Base-by-base conservation (phyloP, 139 green algal species). In the Chlamydomonas eustigma region DNA sequence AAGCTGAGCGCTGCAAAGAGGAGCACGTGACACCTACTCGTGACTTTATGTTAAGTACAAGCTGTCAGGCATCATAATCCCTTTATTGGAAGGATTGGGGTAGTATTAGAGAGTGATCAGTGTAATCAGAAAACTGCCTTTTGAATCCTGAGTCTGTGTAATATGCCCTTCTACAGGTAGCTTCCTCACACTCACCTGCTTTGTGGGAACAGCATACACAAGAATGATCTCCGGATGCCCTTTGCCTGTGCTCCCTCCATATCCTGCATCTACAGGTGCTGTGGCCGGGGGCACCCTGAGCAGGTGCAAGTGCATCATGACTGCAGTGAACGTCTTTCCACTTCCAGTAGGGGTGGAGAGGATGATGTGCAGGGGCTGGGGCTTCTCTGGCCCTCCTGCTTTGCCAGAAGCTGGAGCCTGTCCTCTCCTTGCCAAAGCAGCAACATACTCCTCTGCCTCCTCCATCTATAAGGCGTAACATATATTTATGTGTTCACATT, bases 251-350 rank as follows among this genome's bases (percentile, higher is more conserved):
- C 2, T 63, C 28, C 74, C 74, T 2, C 63, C 1, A 8, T 38
- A 5, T 37, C 63, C n/a, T 50, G 4, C 34, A 30, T 30, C 75
- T 39, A 31, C 36, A 22, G 37, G 4, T 35, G 38, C 2, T 38
- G 50, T 1, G 30, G 1, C 25, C 39, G 12, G 37, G 22, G 70
- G 69, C 50, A 35, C 63, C 34, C 74, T 66, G 25, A 88, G 74
- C 74, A 88, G 36, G 6, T 85, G 77, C 51, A 86, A 67, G n/a
- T 86, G 75, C 78, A 84, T 33, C 79, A 88, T 81, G 36, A 88
- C 66, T 18, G 84, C 84, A 1, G 80, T 85, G 73, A 88, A 88
- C 52, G 84, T 88, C 80, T 88, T 88, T 71, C 84, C 84, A 33
- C 67, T 81, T 64, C 84, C 84, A 22, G 80, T 85, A 35, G 80